Evolutionary conservation across 768 basidiomycete species (phyloP), one percentile per base, ranked within the genome.

Genomic region (Dioszegia hungarica): DNA sequence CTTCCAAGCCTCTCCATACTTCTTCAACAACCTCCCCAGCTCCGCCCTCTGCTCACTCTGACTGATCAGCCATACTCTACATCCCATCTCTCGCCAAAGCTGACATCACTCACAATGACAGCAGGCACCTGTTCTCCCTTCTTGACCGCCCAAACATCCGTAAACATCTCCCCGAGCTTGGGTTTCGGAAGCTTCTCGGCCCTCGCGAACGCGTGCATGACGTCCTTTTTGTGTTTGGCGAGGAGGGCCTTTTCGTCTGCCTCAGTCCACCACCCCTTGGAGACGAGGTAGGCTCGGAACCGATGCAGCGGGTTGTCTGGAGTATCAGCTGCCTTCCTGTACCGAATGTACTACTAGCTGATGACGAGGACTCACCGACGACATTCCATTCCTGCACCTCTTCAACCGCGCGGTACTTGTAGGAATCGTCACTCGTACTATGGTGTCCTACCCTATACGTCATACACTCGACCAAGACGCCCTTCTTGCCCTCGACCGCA

Each of bases 341-440:
- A n/a, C n/a, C 28, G 11, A 5, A 20, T 17, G 1, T 5, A 28
- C 27, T 9, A 31, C 27, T 8, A 10, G 20, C 20, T 22, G n/a
- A n/a, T n/a, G n/a, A n/a, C 15, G 19, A 28, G 20, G 15, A 63
- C 70, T 66, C 57, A 73, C 74, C 75, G 54, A 95, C 84, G 29
- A 88, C 85, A 78, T 90, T 92, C 68, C 87, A 83, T 64, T 92
- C 87, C 76, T 94, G 89, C 28, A 95, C 93, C 68, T 94, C 93
- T 54, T 89, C 83, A 19, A 88, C 83, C 1, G 88, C 82, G 37
- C 92, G 85, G 74, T 97, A 97, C 20, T 91, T 92, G 67, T 89
- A 93, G 4, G 90, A 93, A 75, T 97, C 92, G 67, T 97, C 93
- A 10, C 92, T 94, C 31, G 75, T 73, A 24, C 62, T 64, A 48